phyloP scores from a whole-genome alignment of 2,329 filamentous ascomycete genomes.

The Pseudocercospora pini-densiflorae region DNA sequence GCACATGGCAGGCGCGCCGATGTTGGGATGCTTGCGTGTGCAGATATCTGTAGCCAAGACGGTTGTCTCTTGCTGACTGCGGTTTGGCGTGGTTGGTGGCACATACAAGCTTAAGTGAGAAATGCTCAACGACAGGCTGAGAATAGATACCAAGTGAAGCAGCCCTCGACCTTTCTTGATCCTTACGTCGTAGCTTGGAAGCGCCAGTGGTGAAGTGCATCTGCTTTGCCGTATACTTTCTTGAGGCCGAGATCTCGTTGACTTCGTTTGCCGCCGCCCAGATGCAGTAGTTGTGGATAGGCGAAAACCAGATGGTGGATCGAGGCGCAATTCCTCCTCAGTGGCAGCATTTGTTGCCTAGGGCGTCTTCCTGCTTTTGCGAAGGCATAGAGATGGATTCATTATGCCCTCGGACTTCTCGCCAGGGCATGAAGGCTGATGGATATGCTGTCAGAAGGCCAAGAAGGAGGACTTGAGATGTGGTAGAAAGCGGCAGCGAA shows the following conservation, averaged over 20 bases:
- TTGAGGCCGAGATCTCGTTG: not conserved
- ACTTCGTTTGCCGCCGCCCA: slow-evolving; percentile 8
- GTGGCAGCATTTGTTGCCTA: not conserved
- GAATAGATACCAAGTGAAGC: slow-evolving; percentile 12
- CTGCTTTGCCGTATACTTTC: not conserved
- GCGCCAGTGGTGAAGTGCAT: not conserved
- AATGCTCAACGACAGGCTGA: slow-evolving; percentile 19
- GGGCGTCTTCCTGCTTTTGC: not conserved
- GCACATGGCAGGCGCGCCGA: slow-evolving; percentile 21
- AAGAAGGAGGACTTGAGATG: not conserved
- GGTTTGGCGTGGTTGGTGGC: slow-evolving; percentile 15
- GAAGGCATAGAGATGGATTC: not conserved
- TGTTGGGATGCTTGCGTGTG: slow-evolving; percentile 1
- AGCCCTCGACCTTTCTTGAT: not conserved
- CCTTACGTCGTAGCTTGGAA: not conserved
- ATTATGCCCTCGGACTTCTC: not conserved
- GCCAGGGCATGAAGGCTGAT: not conserved
- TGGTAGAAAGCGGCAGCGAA: not conserved
- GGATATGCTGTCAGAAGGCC: not conserved
- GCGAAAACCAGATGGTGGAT: not conserved
- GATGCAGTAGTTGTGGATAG: slow-evolving; percentile 3
- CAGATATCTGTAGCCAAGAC: not conserved
- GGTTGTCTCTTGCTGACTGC: slow-evolving; percentile 5
- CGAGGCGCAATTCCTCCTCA: not conserved
- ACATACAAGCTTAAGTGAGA: slow-evolving; percentile 13